Evolutionary conservation across 129 eudicot species (phyloP).

Genomic region (Escallonia herrerae): DNA sequence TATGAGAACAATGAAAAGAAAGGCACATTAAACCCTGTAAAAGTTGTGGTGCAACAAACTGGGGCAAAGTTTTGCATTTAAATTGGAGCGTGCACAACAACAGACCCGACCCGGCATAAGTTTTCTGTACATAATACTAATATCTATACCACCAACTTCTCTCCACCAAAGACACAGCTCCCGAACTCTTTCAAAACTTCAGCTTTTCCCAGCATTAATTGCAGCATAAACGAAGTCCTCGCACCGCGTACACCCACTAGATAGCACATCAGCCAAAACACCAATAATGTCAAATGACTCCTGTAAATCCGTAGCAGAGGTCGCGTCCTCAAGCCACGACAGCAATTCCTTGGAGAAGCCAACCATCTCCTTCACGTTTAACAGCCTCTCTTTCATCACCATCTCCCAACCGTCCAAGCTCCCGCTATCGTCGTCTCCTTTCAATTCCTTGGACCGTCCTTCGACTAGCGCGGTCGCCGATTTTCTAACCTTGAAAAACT

Average conservation of each 20-base stretch:
- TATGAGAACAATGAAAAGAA: too few relatives aligned
- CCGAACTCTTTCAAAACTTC: not conserved
- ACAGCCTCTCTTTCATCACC: conserved; percentile 67
- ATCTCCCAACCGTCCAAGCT: conserved; percentile 81
- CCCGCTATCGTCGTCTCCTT: conserved; percentile 35
- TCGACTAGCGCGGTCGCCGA: conserved; percentile 16
- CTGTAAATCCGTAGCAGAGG: conserved; percentile 57
- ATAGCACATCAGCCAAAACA: conserved; percentile 66
- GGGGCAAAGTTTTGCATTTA: too few relatives aligned
- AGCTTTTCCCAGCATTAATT: conserved; percentile 72
- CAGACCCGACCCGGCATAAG: too few relatives aligned
- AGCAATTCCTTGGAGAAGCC: conserved; percentile 80
- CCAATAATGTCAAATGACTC: conserved; percentile 90
- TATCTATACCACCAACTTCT: not conserved
- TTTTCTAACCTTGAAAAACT: conserved; percentile 61
- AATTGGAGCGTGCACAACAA: too few relatives aligned
- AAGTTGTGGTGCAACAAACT: too few relatives aligned
- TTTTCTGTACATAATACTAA: too few relatives aligned
- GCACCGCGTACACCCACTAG: conserved; percentile 46
- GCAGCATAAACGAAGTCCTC: conserved; percentile 90
- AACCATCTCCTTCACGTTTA: conserved; percentile 78
- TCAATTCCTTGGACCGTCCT: conserved; percentile 13
- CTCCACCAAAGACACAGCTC: not conserved
- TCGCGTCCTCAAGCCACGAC: conserved; percentile 81
- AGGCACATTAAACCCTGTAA: too few relatives aligned